These are phyloP conservation scores for Botryotinia convoluta DNA, from an alignment of 2,329 filamentous ascomycete genomes.

Conservation along the genomic window DNA sequence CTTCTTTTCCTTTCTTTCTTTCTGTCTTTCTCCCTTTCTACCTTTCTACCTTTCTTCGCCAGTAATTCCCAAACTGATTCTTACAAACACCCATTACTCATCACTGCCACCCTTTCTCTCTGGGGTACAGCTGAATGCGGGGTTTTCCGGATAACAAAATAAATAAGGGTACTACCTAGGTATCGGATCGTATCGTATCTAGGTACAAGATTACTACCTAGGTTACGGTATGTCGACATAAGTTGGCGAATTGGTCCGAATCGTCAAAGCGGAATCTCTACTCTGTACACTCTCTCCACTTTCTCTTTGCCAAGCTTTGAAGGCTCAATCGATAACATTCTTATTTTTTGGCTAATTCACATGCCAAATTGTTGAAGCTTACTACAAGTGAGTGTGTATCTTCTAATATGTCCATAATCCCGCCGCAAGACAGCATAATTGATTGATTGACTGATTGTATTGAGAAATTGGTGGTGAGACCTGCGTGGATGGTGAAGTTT, in stretches of 20 bases:
- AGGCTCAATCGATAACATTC: background rate
- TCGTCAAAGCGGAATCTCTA: constrained; percentile 10
- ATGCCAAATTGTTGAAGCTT: background rate
- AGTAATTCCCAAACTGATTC: background rate
- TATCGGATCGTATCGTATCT: background rate
- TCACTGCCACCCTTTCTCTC: background rate
- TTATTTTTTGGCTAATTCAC: background rate
- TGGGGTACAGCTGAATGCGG: constrained; percentile 9
- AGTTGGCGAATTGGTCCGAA: constrained; percentile 4
- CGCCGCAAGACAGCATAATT: background rate
- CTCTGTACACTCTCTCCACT: background rate
- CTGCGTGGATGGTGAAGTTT: background rate
- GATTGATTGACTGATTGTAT: background rate
- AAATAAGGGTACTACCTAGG: background rate
- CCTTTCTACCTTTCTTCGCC: background rate
- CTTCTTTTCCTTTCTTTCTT: rapidly evolving
- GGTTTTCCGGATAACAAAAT: background rate
- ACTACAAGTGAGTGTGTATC: background rate
- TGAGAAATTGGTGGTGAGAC: background rate
- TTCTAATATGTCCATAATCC: background rate
- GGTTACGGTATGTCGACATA: background rate
- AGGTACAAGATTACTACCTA: background rate
- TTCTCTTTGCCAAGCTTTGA: background rate
- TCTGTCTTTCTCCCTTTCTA: too few species aligned
- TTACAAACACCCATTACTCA: background rate